These are phyloP conservation scores for Xylaria digitata DNA, from an alignment of 2,329 filamentous ascomycete genomes.

Conservation along the genomic window DNA sequence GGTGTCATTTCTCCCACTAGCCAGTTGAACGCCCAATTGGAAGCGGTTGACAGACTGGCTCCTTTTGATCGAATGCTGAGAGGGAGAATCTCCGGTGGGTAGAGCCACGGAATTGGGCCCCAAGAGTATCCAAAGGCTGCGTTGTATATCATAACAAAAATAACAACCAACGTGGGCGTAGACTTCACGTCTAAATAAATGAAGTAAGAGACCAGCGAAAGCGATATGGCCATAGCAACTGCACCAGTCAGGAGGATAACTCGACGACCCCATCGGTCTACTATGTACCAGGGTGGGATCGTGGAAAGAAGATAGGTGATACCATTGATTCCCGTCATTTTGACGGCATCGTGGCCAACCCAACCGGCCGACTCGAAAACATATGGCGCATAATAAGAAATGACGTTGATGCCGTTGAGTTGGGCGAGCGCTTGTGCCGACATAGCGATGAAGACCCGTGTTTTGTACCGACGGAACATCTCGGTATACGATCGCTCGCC, in stretches of 20 bases:
- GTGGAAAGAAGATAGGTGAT: slow-evolving; percentile 91
- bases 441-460: slow-evolving; percentile 98
- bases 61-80: slow-evolving; percentile 97
- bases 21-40: slow-evolving; percentile 99
- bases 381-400: slow-evolving; percentile 96
- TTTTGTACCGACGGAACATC: slow-evolving; percentile 94
- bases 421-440: slow-evolving; percentile 95
- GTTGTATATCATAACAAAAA: slow-evolving; percentile 99
- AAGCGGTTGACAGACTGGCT: slow-evolving; percentile 92
- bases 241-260: slow-evolving; percentile 91
- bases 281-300: slow-evolving; percentile 95
- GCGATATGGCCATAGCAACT: slow-evolving; percentile 85
- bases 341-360: slow-evolving; percentile 86
- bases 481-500: slow-evolving; percentile 90
- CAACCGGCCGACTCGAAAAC: slow-evolving; percentile 98
- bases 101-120: slow-evolving; percentile 98
- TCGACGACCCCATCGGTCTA: slow-evolving; percentile 90
- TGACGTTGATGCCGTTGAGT: slow-evolving; percentile 99
- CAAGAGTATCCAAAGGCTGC: slow-evolving; percentile 94
- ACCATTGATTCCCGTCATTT: slow-evolving; percentile 97
- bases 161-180: slow-evolving; percentile 86
- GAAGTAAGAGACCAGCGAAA: slow-evolving; percentile 94
- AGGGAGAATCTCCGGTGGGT: slow-evolving; percentile 97
- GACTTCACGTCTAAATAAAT: slow-evolving; percentile 83
- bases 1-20: slow-evolving; percentile 95